Evolutionary conservation across 495 filamentous ascomycete species (phyloP), one percentile per base, ranked within the genome.

Genomic region (Podospora didyma): DNA sequence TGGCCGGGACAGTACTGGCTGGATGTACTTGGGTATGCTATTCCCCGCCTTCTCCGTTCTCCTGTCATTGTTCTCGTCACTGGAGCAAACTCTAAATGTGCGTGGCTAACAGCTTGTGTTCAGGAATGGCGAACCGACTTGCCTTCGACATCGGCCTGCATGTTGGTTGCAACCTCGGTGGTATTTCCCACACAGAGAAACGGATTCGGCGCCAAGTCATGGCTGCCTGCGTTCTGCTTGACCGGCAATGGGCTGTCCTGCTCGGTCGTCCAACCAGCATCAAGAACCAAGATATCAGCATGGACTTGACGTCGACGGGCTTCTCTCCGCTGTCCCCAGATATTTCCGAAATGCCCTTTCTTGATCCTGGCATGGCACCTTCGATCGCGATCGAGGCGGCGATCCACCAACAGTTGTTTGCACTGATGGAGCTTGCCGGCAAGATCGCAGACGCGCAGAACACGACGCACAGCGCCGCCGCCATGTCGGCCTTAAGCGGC

Each of bases 91-190:
- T n/a, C n/a, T n/a, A n/a, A n/a, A n/a, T n/a, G n/a, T n/a, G n/a
- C n/a, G n/a, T 46, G 49, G 26, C 58, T 64, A 41, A 68, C 44
- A 21, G 12, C 17, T 17, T 2, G 35, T 16, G 45, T 5, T 23
- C 19, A 62, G 73, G 74, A 54, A 63, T 69, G 54, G 79, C 79
- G 9, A 76, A 74, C 52, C 73, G 77, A 16, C 62, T 81, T 2
- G 74, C 75, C 3, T 76, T 79, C 46, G 78, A 81, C 54, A 73
- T 81, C 21, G 79, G 79, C 0, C 65, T 82, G 0, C 76, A 82
- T 51, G 65, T 78, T 28, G 71, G 75, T 60, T 68, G 61, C 51
- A 56, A 61, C 26, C 56, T 57, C 12, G 59, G 63, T 23, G 70
- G 67, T 3, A 61, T 79, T 19, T 60, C 75, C 0, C 69, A 75